Base-by-base conservation (phyloP, 164 flowering plant species). In the Vitis amurensis region DNA sequence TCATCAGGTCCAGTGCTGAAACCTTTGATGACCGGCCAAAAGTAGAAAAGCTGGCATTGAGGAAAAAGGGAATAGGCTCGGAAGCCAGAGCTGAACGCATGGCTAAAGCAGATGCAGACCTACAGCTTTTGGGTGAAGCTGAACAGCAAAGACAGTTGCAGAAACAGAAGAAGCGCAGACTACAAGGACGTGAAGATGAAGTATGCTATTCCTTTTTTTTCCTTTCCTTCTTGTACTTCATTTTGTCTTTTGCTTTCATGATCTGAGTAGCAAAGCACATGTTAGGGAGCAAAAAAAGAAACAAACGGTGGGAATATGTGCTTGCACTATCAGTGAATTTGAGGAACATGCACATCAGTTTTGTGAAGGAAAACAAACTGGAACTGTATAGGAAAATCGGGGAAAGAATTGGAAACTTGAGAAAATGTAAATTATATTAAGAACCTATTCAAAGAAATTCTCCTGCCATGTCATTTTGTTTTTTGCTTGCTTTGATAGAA, bases 151-250 rank as follows among this genome's bases (percentile, higher is more conserved):
- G 98, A 78, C 87, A 82, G 60, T 74, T 89, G 84, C 82, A 81
- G 57, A 93, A 93, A 75, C 91, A 84, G 81, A 93, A 91, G 82
- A 91, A 86, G 72, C 93, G 97, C 55, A 85, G 91, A 73, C 85
- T 85, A 63, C 90, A 85, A 71, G 99, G 99, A 63, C 97, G 92
- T 70, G 91, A 85, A 77, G 95, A 93, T 56, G 97, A 90, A n/a
- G 97, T 95, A 86, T 64, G 84, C 76, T 66, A 30, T 70, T 67
- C 10, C 14, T 64, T 73, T 19, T n/a, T 19, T 19, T 60, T 23
- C 70, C 0, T 11, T 72, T 50, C 53, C 15, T 69, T 61, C 29
- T 19, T 57, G 9, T 23, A 23, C 27, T 63, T 69, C 13, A 23
- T 50, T 61, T 12, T 71, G 11, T 44, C 44, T 19, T 31, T 50